Evolutionary conservation across 148 eudicot species (phyloP).

Genomic region (Euryodendron excelsum): DNA sequence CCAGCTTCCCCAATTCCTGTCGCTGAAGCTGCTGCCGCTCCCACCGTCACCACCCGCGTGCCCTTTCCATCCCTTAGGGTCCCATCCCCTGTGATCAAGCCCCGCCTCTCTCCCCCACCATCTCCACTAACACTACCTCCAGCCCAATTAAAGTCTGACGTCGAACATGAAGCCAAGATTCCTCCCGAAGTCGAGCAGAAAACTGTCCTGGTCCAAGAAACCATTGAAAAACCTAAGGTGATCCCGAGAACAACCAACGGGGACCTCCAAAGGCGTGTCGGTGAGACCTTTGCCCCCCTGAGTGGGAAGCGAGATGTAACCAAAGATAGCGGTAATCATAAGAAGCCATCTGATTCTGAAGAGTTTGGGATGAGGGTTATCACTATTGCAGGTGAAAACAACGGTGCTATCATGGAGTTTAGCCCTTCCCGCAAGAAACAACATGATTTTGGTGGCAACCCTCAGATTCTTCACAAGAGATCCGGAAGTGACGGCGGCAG

Average conservation of each 20-base stretch:
- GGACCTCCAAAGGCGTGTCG: background rate
- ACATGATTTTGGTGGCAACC: background rate
- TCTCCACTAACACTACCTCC: conserved; percentile 63
- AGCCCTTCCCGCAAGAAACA: conserved; percentile 33
- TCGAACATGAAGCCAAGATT: conserved; percentile 21
- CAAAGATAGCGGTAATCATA: conserved; percentile 8
- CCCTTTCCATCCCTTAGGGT: too few species aligned
- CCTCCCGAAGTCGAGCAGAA: conserved; percentile 46
- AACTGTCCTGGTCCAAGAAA: conserved; percentile 43
- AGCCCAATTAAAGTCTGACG: conserved; percentile 34
- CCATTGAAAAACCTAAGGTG: conserved; percentile 33
- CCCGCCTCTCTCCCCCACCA: conserved; percentile 38
- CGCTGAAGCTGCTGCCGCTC: conserved; percentile 8
- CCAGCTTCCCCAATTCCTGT: background rate
- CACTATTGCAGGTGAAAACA: conserved; percentile 69
- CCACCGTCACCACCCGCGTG: conserved; percentile 34
- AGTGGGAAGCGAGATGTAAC: conserved; percentile 16
- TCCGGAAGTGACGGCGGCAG: background rate
- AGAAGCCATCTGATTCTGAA: conserved; percentile 35
- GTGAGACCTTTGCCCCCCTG: background rate
- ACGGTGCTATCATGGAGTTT: conserved; percentile 72
- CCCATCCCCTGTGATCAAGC: conserved; percentile 32
- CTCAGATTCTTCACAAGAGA: conserved; percentile 14
- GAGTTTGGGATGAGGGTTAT: conserved; percentile 38
- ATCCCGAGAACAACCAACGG: background rate